Conservation (phyloP, 306 rosid species). For the Trifolium subterraneum region DNA sequence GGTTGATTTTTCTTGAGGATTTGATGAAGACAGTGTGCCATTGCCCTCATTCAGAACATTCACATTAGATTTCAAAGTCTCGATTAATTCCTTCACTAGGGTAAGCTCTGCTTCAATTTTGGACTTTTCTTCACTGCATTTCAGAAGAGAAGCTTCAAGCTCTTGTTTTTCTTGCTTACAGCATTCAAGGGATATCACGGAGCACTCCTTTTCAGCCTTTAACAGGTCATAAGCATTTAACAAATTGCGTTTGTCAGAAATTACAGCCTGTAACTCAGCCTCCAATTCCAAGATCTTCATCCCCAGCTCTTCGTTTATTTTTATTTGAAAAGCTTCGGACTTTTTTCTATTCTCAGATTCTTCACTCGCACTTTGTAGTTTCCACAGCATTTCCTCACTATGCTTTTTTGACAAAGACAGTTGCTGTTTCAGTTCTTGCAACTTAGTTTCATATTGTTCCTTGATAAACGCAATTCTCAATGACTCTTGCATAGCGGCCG, state of each 20-base stretch:
- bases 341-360: conserved; percentile 79
- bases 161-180: conserved; percentile 93
- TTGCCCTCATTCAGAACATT: conserved; percentile 48
- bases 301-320: conserved; percentile 84
- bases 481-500: conserved; percentile 79
- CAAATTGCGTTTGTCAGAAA: conserved; percentile 88
- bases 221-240: conserved; percentile 76
- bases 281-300: conserved; percentile 85
- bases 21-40: conserved; percentile 39
- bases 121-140: conserved; percentile 78
- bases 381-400: conserved; percentile 89
- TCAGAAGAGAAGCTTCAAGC: conserved; percentile 78
- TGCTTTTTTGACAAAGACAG: conserved; percentile 86
- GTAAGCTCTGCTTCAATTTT: conserved; percentile 68
- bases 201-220: conserved; percentile 97
- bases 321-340: conserved; percentile 73
- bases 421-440: conserved; percentile 89
- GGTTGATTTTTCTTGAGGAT: conserved; percentile 46
- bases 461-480: conserved; percentile 95
- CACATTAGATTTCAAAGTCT: conserved; percentile 51
- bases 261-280: conserved; percentile 70
- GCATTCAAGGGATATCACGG: conserved; percentile 87
- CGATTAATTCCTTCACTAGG: conserved; percentile 58
- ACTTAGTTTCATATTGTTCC: conserved; percentile 93
- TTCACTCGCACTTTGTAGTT: conserved; percentile 83